Conservation (phyloP, 1,284 basidiomycete species). For the Heterobasidion occidentale region DNA sequence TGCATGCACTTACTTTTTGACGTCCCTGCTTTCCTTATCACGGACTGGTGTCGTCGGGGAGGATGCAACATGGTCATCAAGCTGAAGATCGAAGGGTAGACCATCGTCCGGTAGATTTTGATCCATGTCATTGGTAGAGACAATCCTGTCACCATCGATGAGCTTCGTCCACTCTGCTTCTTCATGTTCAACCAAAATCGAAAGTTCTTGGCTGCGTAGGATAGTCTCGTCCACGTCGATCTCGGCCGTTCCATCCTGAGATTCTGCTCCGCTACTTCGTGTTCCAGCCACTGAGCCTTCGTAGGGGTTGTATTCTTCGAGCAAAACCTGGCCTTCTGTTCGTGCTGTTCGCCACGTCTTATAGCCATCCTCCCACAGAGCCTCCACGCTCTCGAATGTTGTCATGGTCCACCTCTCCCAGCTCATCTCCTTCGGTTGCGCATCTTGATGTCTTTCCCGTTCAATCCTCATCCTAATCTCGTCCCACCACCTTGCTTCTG, state of each 20-base stretch:
- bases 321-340: not conserved
- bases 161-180: conserved; percentile 28
- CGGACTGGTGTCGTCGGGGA: too few relatives aligned
- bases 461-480: conserved; percentile 50
- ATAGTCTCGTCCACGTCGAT: conserved; percentile 49
- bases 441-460: conserved; percentile 28
- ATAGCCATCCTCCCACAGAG: conserved; percentile 56
- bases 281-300: conserved; percentile 7
- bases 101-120: conserved; percentile 23
- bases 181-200: conserved; percentile 29
- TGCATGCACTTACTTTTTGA: too few relatives aligned
- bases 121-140: conserved; percentile 21
- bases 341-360: conserved; percentile 47
- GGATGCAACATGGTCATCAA: not conserved
- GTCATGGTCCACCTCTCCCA: conserved; percentile 74
- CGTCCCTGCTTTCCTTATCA: too few relatives aligned
- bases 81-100: conserved; percentile 9
- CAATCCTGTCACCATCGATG: conserved; percentile 18
- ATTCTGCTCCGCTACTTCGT: not conserved
- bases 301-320: conserved; percentile 21
- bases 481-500: conserved; percentile 66
- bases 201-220: conserved; percentile 44
- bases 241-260: conserved; percentile 10
- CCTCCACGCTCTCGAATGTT: conserved; percentile 81
- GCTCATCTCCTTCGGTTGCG: conserved; percentile 21